Evolutionary conservation across 352 stramenopile genomes (phyloP).

Genomic region (Phytophthora boehmeriae): DNA sequence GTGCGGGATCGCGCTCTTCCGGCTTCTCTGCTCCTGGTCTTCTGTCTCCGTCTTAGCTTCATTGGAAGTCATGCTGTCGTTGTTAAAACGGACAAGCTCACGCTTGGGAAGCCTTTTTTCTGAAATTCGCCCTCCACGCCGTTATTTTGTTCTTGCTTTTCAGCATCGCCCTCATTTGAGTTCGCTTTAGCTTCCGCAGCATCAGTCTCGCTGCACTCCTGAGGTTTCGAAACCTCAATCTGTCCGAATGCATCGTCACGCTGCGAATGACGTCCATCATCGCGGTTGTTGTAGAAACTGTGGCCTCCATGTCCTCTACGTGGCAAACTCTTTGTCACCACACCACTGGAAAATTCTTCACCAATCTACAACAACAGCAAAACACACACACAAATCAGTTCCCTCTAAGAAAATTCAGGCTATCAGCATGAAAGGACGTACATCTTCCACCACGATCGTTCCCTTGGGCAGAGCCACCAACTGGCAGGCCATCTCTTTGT

Average conservation of each 20-base stretch:
- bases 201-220: slow-evolving; percentile 16
- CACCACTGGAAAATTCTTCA: slow-evolving; percentile 58
- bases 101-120: slow-evolving; percentile 26
- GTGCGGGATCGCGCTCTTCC: slow-evolving; percentile 39
- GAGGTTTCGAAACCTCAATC: slow-evolving; percentile 39
- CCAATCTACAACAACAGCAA: slow-evolving; percentile 26
- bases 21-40: slow-evolving; percentile 23
- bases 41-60: slow-evolving; percentile 11
- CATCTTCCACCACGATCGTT: slow-evolving; percentile 75
- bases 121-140: slow-evolving; percentile 1
- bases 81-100: slow-evolving; percentile 62
- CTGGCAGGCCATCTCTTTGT: slow-evolving; percentile 77
- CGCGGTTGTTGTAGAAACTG: slow-evolving; percentile 45
- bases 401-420: neutral
- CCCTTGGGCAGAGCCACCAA: slow-evolving; percentile 70
- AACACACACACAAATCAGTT: neutral
- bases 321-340: slow-evolving; percentile 73
- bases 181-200: neutral
- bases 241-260: slow-evolving; percentile 52
- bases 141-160: slow-evolving; percentile 12
- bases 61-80: slow-evolving; percentile 42
- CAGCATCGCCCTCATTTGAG: neutral
- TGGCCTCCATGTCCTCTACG: slow-evolving; percentile 32
- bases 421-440: slow-evolving; percentile 17
- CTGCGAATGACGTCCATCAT: slow-evolving; percentile 28